A percentile compares a stretch with the other conserved stretches of the same genome.
These are phyloP conservation scores for Xylariales sp. DNA, from an alignment of 2,329 filamentous ascomycete species.

Conservation along the genomic window DNA sequence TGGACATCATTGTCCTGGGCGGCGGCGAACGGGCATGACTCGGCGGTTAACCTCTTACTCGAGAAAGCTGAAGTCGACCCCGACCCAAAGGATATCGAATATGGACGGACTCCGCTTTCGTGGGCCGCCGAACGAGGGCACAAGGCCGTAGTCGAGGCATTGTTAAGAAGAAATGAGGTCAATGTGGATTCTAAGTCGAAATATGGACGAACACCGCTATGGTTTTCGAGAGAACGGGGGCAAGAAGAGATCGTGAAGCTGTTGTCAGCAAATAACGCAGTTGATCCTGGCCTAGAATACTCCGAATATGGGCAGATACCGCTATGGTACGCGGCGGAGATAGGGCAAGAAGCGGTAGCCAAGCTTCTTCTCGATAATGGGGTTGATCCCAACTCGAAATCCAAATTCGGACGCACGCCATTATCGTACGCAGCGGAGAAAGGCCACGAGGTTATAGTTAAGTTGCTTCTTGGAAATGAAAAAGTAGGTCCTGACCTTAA, in stretches of 20 bases:
- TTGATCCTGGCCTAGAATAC: conserved; percentile 1
- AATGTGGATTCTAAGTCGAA: conserved; percentile 11
- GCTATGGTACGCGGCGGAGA: conserved; percentile 17
- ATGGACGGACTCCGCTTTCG: conserved; percentile 3
- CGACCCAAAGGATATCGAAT: conserved; percentile 9
- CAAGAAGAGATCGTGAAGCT: conserved; percentile 8
- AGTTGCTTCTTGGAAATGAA: conserved; percentile 3
- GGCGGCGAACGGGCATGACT: conserved; percentile 13
- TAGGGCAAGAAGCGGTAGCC: conserved; percentile 12
- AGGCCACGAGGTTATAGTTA: conserved; percentile 19
- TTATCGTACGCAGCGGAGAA: conserved; percentile 20
- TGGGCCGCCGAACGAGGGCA: conserved; percentile 16
- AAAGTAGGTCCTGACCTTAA: conserved; percentile 4
- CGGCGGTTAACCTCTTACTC: conserved; percentile 3
- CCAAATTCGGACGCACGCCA: conserved; percentile 3
- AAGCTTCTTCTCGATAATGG: conserved; percentile 7
- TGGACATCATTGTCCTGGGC: conserved; percentile 12
- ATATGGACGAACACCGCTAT: conserved; percentile 24
- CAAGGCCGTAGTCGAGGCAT: conserved; percentile 4
- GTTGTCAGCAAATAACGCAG: conserved; percentile 6
- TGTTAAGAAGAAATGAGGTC: conserved; percentile 2
- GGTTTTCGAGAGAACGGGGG: conserved; percentile 15
- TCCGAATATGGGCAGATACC: conserved; percentile 9
- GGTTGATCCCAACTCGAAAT: conserved; percentile 15
- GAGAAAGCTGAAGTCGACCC: conserved; percentile 3